Base-by-base conservation (phyloP, 2,329 filamentous ascomycete genomes). In the Thelonectria blattea region DNA sequence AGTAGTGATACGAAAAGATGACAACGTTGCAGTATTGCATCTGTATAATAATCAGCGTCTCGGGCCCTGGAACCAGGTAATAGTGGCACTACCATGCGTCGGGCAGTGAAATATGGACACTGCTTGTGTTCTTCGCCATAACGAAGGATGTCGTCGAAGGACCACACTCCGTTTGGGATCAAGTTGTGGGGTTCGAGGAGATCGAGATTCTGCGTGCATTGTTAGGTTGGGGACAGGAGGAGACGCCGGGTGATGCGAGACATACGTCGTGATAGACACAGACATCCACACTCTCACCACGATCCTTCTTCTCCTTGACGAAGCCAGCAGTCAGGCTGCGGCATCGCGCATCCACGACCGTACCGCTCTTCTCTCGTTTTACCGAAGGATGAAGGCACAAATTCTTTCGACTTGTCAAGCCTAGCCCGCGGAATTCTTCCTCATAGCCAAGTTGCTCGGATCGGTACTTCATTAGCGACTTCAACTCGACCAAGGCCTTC, bases 11-110 rank as follows among this genome's bases (percentile, higher is more conserved):
- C 0, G 95, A 99, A 79, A 99, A 99, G 68, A 99, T 99, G 72
- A 99, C 97, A 73, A 99, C 93, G 74, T 99, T 98, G 84, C 95
- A 99, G 73, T 93, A 98, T 71, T 95, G 90, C 94, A 99, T 98
- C 90, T 93, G 65, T 14, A 32, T 9, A 32, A 14, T 27, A 52
- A 62, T 65, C 20, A 68, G 61, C 24, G 39, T 18, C 17, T 18
- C 10, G 17, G 7, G 17, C 5, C 14, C 17, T 18, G 12, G 10
- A 14, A 14, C 7, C 14, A 9, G 17, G 20, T 17, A 15, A 15
- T 17, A 9, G 47, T 14, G 42, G 18, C 55, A 81, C 71, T 77
- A 92, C 91, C 95, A 99, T 99, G 65, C 95, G 88, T 60, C 95
- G 85, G 14, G 92, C 91, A 14, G 94, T 97, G 71, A 99, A 99